A percentile compares a stretch with the other conserved stretches of the same genome.
These are phyloP conservation scores for Tinospora cordifolia DNA, from an alignment of 164 flowering plant species.

Conservation along the genomic window DNA sequence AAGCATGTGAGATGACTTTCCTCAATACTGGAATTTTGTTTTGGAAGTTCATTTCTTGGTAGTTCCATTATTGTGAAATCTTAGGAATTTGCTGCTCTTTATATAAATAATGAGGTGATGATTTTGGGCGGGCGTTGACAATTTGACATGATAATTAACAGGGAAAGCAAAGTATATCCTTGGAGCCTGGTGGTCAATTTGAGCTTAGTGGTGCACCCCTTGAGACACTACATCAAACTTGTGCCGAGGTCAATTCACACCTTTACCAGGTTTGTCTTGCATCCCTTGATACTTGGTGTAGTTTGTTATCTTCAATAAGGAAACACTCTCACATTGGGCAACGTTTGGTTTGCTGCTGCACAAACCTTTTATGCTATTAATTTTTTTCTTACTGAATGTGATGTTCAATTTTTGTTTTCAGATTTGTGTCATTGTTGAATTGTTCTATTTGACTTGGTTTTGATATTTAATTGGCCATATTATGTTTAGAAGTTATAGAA, in stretches of 20 bases:
- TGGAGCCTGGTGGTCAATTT: slow-evolving; percentile 99
- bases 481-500: too few relatives aligned
- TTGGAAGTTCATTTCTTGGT: not conserved
- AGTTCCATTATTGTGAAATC: not conserved
- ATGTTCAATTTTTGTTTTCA: not conserved
- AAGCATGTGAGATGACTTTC: slow-evolving; percentile 53
- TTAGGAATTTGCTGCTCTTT: not conserved
- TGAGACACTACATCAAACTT: slow-evolving; percentile 97
- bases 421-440: too few relatives aligned
- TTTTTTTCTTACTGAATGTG: not conserved
- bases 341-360: not conserved
- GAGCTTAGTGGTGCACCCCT: slow-evolving; percentile 99
- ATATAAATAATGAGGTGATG: not conserved
- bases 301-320: not conserved
- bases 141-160: slow-evolving; percentile 18
- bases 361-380: not conserved
- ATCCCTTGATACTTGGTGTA: not conserved
- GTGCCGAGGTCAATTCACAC: slow-evolving; percentile 98
- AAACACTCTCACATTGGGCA: not conserved
- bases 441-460: too few relatives aligned
- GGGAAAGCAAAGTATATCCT: slow-evolving; percentile 97
- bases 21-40: not conserved
- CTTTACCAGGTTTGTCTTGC: slow-evolving; percentile 71
- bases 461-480: too few relatives aligned
- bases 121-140: not conserved